phyloP scores from a whole-genome alignment of 2,329 filamentous ascomycete genomes.

The Paraphoma sp. region DNA sequence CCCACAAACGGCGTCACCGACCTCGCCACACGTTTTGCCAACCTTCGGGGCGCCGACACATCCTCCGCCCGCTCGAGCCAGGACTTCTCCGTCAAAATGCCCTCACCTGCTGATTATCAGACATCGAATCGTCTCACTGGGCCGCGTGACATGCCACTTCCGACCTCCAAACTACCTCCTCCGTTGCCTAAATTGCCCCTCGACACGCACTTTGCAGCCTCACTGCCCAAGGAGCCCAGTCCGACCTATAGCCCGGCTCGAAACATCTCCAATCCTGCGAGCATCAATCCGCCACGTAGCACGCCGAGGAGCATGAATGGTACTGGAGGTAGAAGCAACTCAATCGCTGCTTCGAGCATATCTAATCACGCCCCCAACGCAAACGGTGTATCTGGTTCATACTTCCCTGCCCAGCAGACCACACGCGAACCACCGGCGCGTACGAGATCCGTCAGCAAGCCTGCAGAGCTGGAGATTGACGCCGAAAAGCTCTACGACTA shows the following conservation, averaged over 20 bases:
- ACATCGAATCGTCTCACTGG: conserved; percentile 49
- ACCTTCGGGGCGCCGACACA: conserved; percentile 39
- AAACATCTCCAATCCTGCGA: conserved; percentile 71
- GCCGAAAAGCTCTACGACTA: conserved; percentile 75
- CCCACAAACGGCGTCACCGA: conserved; percentile 34
- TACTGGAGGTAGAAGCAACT: conserved; percentile 61
- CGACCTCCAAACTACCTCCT: conserved; percentile 54
- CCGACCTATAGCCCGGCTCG: conserved; percentile 81
- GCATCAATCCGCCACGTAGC: conserved; percentile 69
- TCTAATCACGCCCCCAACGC: conserved; percentile 46
- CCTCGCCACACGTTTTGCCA: conserved; percentile 49
- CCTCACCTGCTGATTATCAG: conserved; percentile 49
- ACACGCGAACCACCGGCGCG: conserved; percentile 19
- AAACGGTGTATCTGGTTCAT: conserved; percentile 48
- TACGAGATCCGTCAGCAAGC: conserved; percentile 57
- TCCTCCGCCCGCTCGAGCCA: conserved; percentile 24
- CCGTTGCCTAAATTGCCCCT: conserved; percentile 57
- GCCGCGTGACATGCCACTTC: conserved; percentile 61
- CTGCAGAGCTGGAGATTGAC: conserved; percentile 67
- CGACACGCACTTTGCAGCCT: conserved; percentile 59
- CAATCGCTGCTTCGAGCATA: conserved; percentile 52
- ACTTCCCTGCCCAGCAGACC: conserved; percentile 47
- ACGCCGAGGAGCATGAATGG: conserved; percentile 69
- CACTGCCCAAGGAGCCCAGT: conserved; percentile 73
- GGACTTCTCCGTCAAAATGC: conserved; percentile 49